Conservation (phyloP, 148 eudicot genomes). For the Fallopia convolvulus region DNA sequence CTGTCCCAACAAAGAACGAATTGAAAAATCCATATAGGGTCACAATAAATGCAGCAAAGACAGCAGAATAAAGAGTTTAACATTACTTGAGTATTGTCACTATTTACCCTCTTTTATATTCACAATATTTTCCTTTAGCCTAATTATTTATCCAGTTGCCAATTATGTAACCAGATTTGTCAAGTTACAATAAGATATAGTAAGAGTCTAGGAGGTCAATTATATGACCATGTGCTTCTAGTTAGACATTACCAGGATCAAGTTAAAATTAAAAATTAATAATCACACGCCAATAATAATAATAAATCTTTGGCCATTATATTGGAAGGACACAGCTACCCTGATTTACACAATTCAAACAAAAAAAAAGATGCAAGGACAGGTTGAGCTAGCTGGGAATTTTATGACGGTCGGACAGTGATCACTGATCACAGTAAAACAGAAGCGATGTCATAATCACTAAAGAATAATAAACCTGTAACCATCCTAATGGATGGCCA, state of each 20-base stretch:
- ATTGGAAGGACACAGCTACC: neutral
- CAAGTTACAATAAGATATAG: neutral
- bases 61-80: neutral
- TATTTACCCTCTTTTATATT: neutral
- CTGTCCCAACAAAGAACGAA: conserved; percentile 31
- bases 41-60: neutral
- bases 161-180: neutral
- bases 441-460: neutral
- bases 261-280: neutral
- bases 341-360: neutral
- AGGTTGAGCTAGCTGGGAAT: neutral
- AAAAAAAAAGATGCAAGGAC: neutral
- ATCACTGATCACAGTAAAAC: neutral
- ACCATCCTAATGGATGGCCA: conserved; percentile 2
- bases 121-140: neutral
- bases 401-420: neutral
- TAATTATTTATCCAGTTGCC: neutral
- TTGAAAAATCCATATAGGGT: conserved; percentile 8
- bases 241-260: neutral
- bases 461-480: no score
- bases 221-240: neutral
- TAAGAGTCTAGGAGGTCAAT: neutral
- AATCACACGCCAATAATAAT: neutral
- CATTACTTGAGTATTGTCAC: neutral
- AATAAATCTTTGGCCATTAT: neutral